A percentile compares a stretch with the other conserved stretches of the same genome.
Conservation (phyloP, 306 rosid genomes). For the Quercus dentata region DNA sequence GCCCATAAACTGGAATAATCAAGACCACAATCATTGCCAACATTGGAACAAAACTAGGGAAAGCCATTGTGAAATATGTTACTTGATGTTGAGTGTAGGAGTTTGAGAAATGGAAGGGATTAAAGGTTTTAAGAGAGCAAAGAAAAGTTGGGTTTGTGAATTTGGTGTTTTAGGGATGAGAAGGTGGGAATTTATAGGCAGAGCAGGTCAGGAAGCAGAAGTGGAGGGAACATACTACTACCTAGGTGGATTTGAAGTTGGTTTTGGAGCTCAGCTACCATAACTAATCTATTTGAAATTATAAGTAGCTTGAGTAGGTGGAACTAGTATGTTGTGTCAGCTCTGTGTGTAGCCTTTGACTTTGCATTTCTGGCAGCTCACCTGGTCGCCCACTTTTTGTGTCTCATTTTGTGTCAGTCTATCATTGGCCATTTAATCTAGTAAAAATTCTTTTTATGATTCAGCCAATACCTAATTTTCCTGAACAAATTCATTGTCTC, state of each 20-base stretch:
- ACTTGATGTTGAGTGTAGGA: not conserved
- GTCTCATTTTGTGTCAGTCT: conserved; percentile 19
- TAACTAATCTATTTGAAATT: conserved; percentile 32
- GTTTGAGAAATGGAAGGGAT: not conserved
- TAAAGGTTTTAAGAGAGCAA: not conserved
- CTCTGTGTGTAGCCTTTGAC: conserved; percentile 14
- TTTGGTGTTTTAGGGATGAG: conserved; percentile 20
- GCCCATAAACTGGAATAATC: conserved; percentile 36
- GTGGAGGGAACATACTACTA: conserved; percentile 5
- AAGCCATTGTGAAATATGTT: not conserved
- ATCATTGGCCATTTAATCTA: not conserved
- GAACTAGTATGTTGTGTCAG: conserved; percentile 20
- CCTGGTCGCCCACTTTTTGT: conserved; percentile 11
- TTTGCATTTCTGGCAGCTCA: conserved; percentile 9
- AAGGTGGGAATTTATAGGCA: conserved; percentile 51
- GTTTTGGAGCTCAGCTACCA: conserved; percentile 78
- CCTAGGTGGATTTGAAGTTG: conserved; percentile 37
- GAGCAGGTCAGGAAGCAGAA: conserved; percentile 7
- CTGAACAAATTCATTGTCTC: too few relatives aligned
- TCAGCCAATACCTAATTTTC: not conserved
- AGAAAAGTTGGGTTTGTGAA: conserved; percentile 8
- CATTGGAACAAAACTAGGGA: conserved; percentile 12
- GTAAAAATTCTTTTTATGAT: not conserved
- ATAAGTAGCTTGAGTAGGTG: conserved; percentile 24
- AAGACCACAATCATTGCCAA: conserved; percentile 28